Base-by-base conservation (phyloP, 2,329 filamentous ascomycete species). In the Penicillium frequentans region DNA sequence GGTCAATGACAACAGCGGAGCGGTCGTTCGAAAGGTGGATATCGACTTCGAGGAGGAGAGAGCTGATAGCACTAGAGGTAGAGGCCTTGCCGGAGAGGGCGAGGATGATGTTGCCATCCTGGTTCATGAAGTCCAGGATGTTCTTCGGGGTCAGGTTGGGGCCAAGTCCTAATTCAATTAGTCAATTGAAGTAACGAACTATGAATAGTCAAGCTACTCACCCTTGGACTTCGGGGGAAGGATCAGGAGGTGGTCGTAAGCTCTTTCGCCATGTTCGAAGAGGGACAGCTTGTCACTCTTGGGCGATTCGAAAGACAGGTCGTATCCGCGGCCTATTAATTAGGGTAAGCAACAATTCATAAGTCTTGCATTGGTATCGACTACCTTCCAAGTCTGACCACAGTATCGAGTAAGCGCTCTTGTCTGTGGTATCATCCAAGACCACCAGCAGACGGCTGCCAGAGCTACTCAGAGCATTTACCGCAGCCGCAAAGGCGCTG, bases 151-250 rank as follows among this genome's bases (percentile, higher is more conserved):
- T 93, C 73, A 99, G 80, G 66, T 90, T 87, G 63, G 93, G 92
- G 55, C 95, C 95, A 59, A 97, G 90, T 60, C 91, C 90, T 92
- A 60, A 52, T 52, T 47, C 31, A 52, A 35, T 48, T n/a, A 49
- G 66, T 68, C 64, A 72, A 68, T 71, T 68, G 60, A 60, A 43
- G 29, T 51, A 29, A 29, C 55, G 45, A 23, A 24, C 24, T n/a
- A 35, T 37, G 1, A 31, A 23, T 37, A n/a, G 9, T 11, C 33
- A 24, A 14, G 2, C 29, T 52, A 48, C 65, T 47, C 73, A 91
- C 90, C 93, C 84, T 99, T 99, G 31, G 90, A 86, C 77, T 93
- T 96, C 58, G 88, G 86, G 52, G 95, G 95, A 63, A 98, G 86
- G 66, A 99, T 83, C 63, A 98, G 77, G 63, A 98, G 80, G 77